A percentile compares a stretch with the other conserved stretches of the same genome.
These are phyloP conservation scores for Lablab purpureus DNA, from an alignment of 306 rosid species.

Conservation along the genomic window DNA sequence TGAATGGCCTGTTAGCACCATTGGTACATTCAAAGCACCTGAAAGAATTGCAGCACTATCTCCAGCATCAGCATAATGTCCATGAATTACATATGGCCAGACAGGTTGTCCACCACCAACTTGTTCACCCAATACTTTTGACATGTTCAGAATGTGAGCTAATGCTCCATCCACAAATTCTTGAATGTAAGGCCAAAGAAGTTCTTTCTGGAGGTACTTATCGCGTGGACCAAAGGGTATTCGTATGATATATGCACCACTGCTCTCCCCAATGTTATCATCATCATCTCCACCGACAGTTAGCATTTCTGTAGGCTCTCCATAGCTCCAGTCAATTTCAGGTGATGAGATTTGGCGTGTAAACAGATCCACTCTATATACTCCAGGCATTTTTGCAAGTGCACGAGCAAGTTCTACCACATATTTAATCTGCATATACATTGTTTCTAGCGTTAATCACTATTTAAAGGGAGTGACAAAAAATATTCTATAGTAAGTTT, in stretches of 20 bases:
- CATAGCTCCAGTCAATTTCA: constrained; percentile 94
- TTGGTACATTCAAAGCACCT: constrained; percentile 90
- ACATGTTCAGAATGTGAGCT: constrained; percentile 89
- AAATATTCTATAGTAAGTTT: background rate
- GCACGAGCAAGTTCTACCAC: constrained; percentile 95
- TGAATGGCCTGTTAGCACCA: constrained; percentile 92
- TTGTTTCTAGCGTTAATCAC: constrained; percentile 34
- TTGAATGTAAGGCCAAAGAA: constrained; percentile 89
- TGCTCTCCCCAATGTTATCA: constrained; percentile 73
- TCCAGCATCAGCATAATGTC: constrained; percentile 95
- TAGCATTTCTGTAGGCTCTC: constrained; percentile 92
- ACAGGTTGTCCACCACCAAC: constrained; percentile 83
- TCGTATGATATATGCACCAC: constrained; percentile 87
- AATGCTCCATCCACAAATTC: constrained; percentile 95
- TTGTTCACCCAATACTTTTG: constrained; percentile 90
- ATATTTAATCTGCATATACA: constrained; percentile 71
- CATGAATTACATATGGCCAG: constrained; percentile 95
- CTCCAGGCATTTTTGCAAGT: constrained; percentile 89
- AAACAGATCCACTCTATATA: constrained; percentile 86
- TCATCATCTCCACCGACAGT: constrained; percentile 66
- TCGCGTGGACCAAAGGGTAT: constrained; percentile 93
- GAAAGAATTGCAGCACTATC: constrained; percentile 93
- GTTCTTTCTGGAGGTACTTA: constrained; percentile 78
- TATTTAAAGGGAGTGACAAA: background rate
- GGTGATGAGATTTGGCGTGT: constrained; percentile 86